phyloP scores from a whole-genome alignment of 176 grass and related monocot species.

The Rhynchospora tenuis region DNA sequence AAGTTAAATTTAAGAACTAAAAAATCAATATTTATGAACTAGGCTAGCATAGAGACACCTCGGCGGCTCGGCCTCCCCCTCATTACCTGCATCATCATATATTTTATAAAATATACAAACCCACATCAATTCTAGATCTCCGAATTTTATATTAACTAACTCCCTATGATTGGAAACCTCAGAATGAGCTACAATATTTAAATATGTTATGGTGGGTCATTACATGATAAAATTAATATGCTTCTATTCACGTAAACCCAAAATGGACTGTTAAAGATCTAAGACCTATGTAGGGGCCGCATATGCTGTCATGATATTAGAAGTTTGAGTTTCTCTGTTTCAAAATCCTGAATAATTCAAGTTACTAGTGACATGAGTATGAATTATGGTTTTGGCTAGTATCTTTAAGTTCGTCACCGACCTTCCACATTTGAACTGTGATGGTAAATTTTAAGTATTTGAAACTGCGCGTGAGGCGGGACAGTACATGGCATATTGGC shows the following conservation, averaged over 20 bases:
- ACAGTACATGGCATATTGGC: too few relatives aligned
- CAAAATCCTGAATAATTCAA: too few relatives aligned
- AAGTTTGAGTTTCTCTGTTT: not conserved
- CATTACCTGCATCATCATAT: not conserved
- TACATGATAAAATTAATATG: not conserved
- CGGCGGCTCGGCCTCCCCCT: not conserved
- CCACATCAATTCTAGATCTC: not conserved
- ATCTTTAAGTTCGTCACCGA: too few relatives aligned
- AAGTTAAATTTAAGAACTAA: not conserved
- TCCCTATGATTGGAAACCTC: constrained; percentile 7
- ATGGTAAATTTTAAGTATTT: too few relatives aligned
- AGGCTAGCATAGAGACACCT: not conserved
- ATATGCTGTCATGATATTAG: not conserved
- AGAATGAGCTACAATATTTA: not conserved
- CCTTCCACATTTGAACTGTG: too few relatives aligned
- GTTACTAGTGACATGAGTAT: too few relatives aligned
- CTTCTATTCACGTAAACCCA: not conserved
- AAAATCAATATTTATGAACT: not conserved
- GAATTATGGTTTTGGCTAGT: too few relatives aligned
- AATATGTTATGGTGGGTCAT: constrained; percentile 3
- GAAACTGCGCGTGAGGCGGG: too few relatives aligned
- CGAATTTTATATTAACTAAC: not conserved
- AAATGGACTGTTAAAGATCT: not conserved
- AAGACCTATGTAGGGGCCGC: not conserved
- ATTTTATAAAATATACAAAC: not conserved